Evolutionary conservation across 2,329 filamentous ascomycete genomes (phyloP), one percentile per base, ranked within the genome.

Genomic region (Aspergillus ruber): DNA sequence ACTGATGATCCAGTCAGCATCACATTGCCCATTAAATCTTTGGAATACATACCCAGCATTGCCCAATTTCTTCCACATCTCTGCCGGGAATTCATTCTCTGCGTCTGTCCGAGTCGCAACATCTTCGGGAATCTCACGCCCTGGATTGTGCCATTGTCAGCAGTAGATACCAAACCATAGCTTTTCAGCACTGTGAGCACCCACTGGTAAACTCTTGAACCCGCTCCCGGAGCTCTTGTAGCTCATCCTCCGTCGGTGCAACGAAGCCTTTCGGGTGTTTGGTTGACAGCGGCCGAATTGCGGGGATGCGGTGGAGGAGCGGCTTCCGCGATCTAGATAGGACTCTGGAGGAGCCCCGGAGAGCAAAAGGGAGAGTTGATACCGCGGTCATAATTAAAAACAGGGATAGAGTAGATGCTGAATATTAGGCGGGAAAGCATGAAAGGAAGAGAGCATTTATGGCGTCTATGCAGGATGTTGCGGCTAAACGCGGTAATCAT

Each of bases 11-110:
- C 43, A 44, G 47, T 53, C 13, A 46, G 45, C 10, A 32, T 3
- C 27, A 29, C 9, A 12, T 5, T 20, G 6, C 3, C 13, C 2
- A 3, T 23, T 1, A 20, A 12, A 7, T 8, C 2, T 4, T 7
- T 1, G 6, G 6, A 2, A 5, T n/a, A 36, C 51, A 36, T 66
- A 76, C 63, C 82, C 93, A 29, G 93, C 93, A 55, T 90, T 86
- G 52, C 93, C 93, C 43, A 98, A 76, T 72, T 95, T 96, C 67
- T 79, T 77, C 93, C 93, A 98, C 85, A 98, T 91, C 6, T 86
- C 83, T 44, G 82, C 79, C 3, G 93, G 93, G 68, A 98, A 98
- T 43, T 82, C 83, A 77, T 97, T 97, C 63, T 78, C 77, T 63
- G 81, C 80, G 73, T 98, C 91, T n/a, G 90, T 94, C 47, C 75